Evolutionary conservation across 345 rosid genomes (phyloP), one percentile per base, ranked within the genome.

Genomic region (Tarenaya hassleriana): DNA sequence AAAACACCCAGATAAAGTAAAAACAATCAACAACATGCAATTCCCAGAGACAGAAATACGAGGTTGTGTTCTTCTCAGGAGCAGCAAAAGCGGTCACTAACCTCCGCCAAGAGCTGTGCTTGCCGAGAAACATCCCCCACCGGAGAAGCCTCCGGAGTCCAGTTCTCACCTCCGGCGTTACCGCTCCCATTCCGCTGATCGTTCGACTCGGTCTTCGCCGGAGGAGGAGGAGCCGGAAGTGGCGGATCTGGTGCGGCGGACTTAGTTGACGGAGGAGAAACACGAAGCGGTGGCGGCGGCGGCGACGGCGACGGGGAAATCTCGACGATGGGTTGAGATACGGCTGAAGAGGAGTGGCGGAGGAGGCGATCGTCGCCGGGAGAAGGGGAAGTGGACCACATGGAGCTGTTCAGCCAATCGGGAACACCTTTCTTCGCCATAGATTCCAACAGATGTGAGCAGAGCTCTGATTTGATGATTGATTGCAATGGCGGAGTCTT

Each of bases 361-460:
- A 44, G 69, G 35, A 47, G 41, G 15, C 70, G 73, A 67, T 78
- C 81, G 59, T 81, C 77, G 60, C 34, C 24, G 14, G n/a, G n/a
- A n/a, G n/a, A n/a, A n/a, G n/a, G n/a, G n/a, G 77, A 12, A 51
- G 88, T 60, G 50, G 84, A 80, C 96, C 96, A 91, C 48, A 91
- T 69, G 16, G 96, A 79, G 65, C 92, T 91, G 71, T 91, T 91
- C 67, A 91, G 90, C 98, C 98, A 91, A 73, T 91, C 98, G 33
- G 98, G 98, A 17, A 87, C 80, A 21, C 71, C 72, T 69, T 87
- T 91, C 78, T 74, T 91, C 67, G 70, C 86, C 96, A 87, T 91
- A 35, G 11, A 10, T 35, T 59, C 45, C 53, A 39, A 11, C 13
- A 41, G 52, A 37, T 57, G 46, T 11, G 50, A 31, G 32, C 6